Base-by-base conservation (phyloP, 73 alveolate species). In the Uronychia binucleata region DNA sequence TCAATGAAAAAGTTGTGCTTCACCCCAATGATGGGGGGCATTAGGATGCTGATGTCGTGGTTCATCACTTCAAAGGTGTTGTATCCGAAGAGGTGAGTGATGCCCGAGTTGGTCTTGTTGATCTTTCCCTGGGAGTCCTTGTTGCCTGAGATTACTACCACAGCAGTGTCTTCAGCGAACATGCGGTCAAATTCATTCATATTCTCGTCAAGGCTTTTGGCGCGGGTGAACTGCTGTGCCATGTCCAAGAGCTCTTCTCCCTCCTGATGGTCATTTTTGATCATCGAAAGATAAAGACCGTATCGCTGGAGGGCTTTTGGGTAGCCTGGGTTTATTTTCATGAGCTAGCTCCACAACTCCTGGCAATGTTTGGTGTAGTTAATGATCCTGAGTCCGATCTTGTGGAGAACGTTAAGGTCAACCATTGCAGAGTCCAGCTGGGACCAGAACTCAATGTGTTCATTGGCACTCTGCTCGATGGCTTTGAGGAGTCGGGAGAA, bases 121-220 rank as follows among this genome's bases (percentile, higher is more conserved):
- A 86, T 86, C 33, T 86, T 86, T 0, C 92, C 92, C n/a, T 79
- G 79, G 26, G 82, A 46, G 33, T 86, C 92, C 26, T 60, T 78
- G 60, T 58, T 79, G 26, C 92, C 92, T n/a, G n/a, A n/a, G n/a
- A 86, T 86, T 0, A 86, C 58, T 14, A 86, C 80, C 26, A 86
- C 79, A 57, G 92, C 82, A 0, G 88, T 86, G 32, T 86, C 92
- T 60, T 86, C 92, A 29, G 88, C 87, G 79, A 86, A 86, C 92
- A 86, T 86, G 30, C 78, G 31, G 46, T 86, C 92, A 59, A 86
- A 86, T 32, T 79, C 57, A 79, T 86, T 86, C 78, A 76, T 76
- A 59, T 79, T 76, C 74, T 86, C 92, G 58, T 79, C 88, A 0
- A 86, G 46, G 13, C 83, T 79, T 33, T 86, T 79, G 1, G 58